Base-by-base conservation (phyloP, 202 grass and related monocot species). In the Musa balbisiana region DNA sequence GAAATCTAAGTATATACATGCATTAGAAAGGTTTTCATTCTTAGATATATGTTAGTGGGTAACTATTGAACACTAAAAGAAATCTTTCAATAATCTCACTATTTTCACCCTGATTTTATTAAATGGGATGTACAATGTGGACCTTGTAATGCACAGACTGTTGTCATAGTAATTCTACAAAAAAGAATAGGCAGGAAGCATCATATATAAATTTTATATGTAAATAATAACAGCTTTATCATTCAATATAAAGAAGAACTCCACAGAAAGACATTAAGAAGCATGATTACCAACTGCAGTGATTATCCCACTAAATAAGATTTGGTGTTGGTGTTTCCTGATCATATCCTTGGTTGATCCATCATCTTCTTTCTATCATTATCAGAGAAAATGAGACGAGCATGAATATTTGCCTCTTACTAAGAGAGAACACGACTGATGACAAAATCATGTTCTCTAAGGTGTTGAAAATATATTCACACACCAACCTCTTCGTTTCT, bases 221-320 rank as follows among this genome's bases (percentile, higher is more conserved):
- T 43, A 43, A 43, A 43, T 43, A 43, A 43, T 43, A 43, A 43
- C 33, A 43, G 33, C 33, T 43, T 43, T 43, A 43, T 8, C 33
- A 43, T 8, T 43, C 33, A 8, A 43, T 43, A 43, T 43, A 19
- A n/a, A 69, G 33, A 8, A 17, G 26, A 69, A 69, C 15, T 51
- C 17, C 1, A 20, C n/a, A 17, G 51, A 25, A 26, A 73, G 2
- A 55, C 1, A 27, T 73, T 73, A 73, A 55, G 71, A 55, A 73
- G 21, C 22, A 33, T 65, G 23, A 79, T 89, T 86, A 98, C 91
- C 91, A 80, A 98, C 89, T 74, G 91, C 95, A 80, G 95, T 98
- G 64, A 98, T 86, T 68, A 98, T 98, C 27, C 95, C 95, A 89
- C 91, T 98, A 75, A 94, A 98, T 72, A 98, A 73, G 21, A 98